Evolutionary conservation across 23 red algal genomes (phyloP).

Genomic region (Gracilaria vermiculophylla): DNA sequence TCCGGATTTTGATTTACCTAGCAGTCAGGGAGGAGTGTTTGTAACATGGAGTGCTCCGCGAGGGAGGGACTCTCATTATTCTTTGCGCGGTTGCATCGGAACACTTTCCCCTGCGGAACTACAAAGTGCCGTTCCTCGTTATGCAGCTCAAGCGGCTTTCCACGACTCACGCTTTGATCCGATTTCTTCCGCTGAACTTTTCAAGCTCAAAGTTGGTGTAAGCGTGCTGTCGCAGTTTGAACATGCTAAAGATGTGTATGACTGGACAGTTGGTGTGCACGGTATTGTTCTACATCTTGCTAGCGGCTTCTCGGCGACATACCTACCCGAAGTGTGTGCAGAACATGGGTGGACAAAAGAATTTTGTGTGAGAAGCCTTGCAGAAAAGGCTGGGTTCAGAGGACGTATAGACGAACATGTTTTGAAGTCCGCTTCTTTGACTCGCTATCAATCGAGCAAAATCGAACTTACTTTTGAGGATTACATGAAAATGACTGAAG

Average conservation of each 20-base stretch:
- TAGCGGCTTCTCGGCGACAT: conserved; percentile 78
- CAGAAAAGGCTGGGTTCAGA: conserved; percentile 77
- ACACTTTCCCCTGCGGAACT: conserved; percentile 73
- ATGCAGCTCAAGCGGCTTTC: conserved; percentile 73
- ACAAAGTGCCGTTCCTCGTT: conserved; percentile 61
- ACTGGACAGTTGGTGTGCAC: conserved; percentile 82
- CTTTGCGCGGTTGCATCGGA: conserved; percentile 91
- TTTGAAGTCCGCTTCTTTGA: conserved; percentile 28
- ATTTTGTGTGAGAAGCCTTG: conserved; percentile 61
- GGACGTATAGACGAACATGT: conserved; percentile 23
- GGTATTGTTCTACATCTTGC: conserved; percentile 75
- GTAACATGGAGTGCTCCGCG: conserved; percentile 49
- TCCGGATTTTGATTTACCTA: conserved; percentile 21
- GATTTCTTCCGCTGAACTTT: conserved; percentile 65
- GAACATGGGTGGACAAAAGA: conserved; percentile 85
- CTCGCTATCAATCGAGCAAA: conserved; percentile 50
- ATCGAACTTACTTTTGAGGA: conserved; percentile 18
- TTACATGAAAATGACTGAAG: conserved; percentile 37
- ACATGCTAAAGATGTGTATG: conserved; percentile 46
- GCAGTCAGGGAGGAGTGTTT: conserved; percentile 28
- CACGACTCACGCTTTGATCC: conserved; percentile 83
- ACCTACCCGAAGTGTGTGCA: conserved; percentile 82
- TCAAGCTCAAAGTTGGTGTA: conserved; percentile 62
- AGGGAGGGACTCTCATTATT: conserved; percentile 29
- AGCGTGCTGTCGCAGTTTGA: conserved; percentile 77